A percentile compares a stretch with the other conserved stretches of the same genome.
Evolutionary conservation across 352 stramenopile species (phyloP).

Genomic region (Globisporangium megalacanthum): DNA sequence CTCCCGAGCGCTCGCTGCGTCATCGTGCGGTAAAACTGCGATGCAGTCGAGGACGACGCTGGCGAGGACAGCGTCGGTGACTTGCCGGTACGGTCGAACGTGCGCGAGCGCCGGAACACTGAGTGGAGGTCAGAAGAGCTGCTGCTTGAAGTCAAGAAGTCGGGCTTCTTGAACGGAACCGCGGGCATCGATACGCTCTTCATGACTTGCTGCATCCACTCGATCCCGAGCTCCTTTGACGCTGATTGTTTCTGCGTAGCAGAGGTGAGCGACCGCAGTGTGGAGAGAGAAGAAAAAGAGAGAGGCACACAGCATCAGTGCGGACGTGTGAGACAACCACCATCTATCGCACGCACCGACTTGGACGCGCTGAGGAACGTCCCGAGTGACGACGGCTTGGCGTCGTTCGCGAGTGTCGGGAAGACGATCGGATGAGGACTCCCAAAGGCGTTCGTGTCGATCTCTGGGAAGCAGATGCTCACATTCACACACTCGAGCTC

Average conservation of each 20-base stretch:
- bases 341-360: background rate
- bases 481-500: constrained; percentile 9
- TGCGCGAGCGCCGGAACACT: constrained; percentile 33
- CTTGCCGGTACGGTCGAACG: constrained; percentile 28
- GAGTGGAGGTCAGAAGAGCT: constrained; percentile 1
- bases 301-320: background rate
- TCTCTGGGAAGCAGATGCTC: constrained; percentile 24
- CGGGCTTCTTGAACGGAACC: constrained; percentile 13
- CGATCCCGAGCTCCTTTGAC: constrained; percentile 14
- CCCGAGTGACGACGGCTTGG: constrained; percentile 22
- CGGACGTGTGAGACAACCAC: background rate
- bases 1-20: constrained; percentile 26
- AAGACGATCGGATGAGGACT: constrained; percentile 22
- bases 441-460: constrained; percentile 24
- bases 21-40: constrained; percentile 35
- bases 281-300: background rate
- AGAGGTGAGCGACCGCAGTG: too few relatives aligned
- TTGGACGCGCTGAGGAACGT: constrained; percentile 22
- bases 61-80: background rate
- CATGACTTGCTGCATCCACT: constrained; percentile 27
- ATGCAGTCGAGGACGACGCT: background rate
- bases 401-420: constrained; percentile 21
- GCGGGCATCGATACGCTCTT: constrained; percentile 15
- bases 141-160: constrained; percentile 3
- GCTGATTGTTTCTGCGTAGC: background rate